Evolutionary conservation across 257 asterid genomes (phyloP), one percentile per base, ranked within the genome.

Genomic region (Gentiana macrophylla): DNA sequence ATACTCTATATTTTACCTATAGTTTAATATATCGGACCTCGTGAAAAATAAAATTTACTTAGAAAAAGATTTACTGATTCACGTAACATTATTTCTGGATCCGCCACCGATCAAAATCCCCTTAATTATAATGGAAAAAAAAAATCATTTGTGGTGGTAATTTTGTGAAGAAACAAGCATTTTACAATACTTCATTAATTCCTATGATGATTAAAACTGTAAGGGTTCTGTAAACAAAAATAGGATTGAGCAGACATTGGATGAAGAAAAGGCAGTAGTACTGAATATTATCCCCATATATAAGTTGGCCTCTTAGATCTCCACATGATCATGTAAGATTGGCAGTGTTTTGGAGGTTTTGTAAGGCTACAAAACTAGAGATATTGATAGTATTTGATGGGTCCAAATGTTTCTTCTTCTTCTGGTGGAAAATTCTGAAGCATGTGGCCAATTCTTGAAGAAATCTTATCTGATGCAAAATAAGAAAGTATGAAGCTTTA

Each of bases 241-340:
- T 79, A 80, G 4, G 67, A 72, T 70, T 80, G 82, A 92, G 78
- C 62, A 67, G 81, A 69, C 56, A 81, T 61, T 64, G 71, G 64
- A 70, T 79, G 73, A 57, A 65, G 41, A 57, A 79, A 79, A 5
- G 82, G n/a, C n/a, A n/a, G n/a, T n/a, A n/a, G n/a, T n/a, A n/a
- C n/a, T 56, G 64, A 15, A 5, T 33, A 32, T 43, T 51, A 9
- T 36, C 9, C 36, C 11, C 66, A 53, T 0, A 1, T 4, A 7
- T 41, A 10, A 24, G 24, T 24, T 24, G 24, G 24, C 24, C 24
- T 24, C 24, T 41, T 10, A 41, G 46, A 7, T 41, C 46, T 41
- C 46, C 46, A 41, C 46, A 2, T 41, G 46, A 41, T 5, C 46
- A 6, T 41, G 46, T 41, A 11, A 41, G 9, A 41, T 41, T 41